Conservation (phyloP, 108 stramenopile genomes). For the Nitzschia inconspicua region DNA sequence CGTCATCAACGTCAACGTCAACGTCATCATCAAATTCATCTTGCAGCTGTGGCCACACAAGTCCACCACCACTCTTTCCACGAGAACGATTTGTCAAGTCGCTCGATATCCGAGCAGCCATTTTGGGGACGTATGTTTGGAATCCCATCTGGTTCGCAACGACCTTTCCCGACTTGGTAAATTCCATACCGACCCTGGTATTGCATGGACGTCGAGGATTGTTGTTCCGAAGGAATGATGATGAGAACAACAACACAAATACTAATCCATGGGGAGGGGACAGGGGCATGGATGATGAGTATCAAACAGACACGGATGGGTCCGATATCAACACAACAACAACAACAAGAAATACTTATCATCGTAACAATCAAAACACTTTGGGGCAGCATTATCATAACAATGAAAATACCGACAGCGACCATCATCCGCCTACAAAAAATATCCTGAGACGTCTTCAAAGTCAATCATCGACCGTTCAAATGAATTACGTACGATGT, state of each 20-base stretch:
- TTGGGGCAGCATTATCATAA: neutral
- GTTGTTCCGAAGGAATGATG: too few species aligned
- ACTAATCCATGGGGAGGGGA: neutral
- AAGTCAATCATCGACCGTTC: neutral
- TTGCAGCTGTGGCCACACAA: slow-evolving; percentile 36
- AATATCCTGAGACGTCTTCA: neutral
- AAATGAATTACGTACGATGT: neutral
- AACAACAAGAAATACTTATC: neutral
- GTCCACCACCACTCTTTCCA: slow-evolving; percentile 58
- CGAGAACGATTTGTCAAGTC: slow-evolving; percentile 53
- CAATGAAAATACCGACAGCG: neutral
- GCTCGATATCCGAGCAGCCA: slow-evolving; percentile 59
- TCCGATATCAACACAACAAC: slow-evolving; percentile 1
- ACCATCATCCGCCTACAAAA: neutral
- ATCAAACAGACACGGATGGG: neutral
- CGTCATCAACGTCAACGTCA: neutral
- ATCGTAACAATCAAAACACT: neutral
- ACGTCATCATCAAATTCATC: neutral
- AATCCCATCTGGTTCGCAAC: slow-evolving; percentile 26
- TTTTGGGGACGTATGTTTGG: slow-evolving; percentile 62
- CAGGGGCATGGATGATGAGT: neutral
- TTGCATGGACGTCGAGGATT: slow-evolving; percentile 70
- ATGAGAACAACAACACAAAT: too few species aligned
- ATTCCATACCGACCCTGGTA: slow-evolving; percentile 59
- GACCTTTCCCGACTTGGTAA: slow-evolving; percentile 30